Conservation (phyloP, 73 alveolate species). For the Urostyla sp. region DNA sequence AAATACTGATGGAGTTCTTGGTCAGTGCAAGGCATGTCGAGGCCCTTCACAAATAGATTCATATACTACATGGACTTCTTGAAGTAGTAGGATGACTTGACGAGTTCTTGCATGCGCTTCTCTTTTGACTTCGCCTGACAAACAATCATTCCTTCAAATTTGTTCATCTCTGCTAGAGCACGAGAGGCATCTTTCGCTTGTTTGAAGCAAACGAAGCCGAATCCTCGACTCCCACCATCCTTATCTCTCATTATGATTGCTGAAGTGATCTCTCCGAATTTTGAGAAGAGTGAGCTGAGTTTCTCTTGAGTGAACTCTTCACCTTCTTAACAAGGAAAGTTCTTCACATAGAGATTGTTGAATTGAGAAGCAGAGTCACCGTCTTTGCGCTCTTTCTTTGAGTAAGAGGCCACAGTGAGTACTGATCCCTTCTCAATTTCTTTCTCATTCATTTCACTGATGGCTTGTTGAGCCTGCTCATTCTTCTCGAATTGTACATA, state of each 20-base stretch:
- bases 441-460: constrained; percentile 67
- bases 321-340: constrained; percentile 66
- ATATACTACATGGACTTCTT: constrained; percentile 45
- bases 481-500: constrained; percentile 67
- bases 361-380: background rate
- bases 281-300: constrained; percentile 66
- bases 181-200: constrained; percentile 68
- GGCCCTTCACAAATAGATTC: constrained; percentile 42
- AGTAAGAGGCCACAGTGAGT: constrained; percentile 58
- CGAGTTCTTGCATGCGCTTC: constrained; percentile 4
- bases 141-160: background rate
- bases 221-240: constrained; percentile 73
- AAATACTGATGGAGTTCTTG: constrained; percentile 18
- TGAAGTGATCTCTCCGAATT: constrained; percentile 81
- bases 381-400: background rate
- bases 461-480: constrained; percentile 72
- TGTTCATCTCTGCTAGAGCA: constrained; percentile 60
- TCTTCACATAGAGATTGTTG: constrained; percentile 82
- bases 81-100: constrained; percentile 1
- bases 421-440: constrained; percentile 66
- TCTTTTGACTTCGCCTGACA: constrained; percentile 25
- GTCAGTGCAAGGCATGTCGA: background rate
- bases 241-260: constrained; percentile 78
- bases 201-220: constrained; percentile 86
- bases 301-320: constrained; percentile 62